Evolutionary conservation across 768 basidiomycete species (phyloP).

Genomic region (Xanthoconium stramineum): DNA sequence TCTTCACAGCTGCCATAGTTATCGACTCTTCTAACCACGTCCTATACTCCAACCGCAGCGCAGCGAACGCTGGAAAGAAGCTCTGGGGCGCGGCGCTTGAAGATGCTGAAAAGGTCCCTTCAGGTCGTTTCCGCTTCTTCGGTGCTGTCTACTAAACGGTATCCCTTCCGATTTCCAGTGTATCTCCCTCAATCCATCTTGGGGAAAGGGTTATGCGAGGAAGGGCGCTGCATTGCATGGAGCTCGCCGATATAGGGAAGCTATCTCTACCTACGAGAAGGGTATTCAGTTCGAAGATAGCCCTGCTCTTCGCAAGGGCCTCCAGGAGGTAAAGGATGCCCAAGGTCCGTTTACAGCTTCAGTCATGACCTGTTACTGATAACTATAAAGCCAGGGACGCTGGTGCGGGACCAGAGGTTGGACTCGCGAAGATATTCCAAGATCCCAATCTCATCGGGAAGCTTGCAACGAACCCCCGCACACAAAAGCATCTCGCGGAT

Average conservation of each 20-base stretch:
- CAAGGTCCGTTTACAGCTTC: slow-evolving; percentile 48
- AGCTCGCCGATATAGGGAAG: slow-evolving; percentile 71
- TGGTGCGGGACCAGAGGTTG: slow-evolving; percentile 44
- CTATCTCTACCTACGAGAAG: slow-evolving; percentile 76
- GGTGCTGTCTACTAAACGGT: slow-evolving; percentile 1
- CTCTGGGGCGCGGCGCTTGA: slow-evolving; percentile 71
- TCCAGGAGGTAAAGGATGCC: slow-evolving; percentile 85
- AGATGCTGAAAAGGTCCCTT: slow-evolving; percentile 82
- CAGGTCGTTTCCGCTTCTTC: not conserved
- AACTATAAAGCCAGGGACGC: slow-evolving; percentile 33
- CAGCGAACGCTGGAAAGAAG: slow-evolving; percentile 83
- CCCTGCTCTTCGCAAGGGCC: slow-evolving; percentile 78
- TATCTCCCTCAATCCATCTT: slow-evolving; percentile 71
- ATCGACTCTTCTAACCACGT: slow-evolving; percentile 85
- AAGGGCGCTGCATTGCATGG: slow-evolving; percentile 95
- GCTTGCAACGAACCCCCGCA: slow-evolving; percentile 84
- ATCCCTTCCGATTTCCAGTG: slow-evolving; percentile 46
- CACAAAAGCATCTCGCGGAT: slow-evolving; percentile 79
- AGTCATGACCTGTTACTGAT: slow-evolving; percentile 1
- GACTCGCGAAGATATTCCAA: slow-evolving; percentile 72
- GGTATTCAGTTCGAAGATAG: slow-evolving; percentile 83
- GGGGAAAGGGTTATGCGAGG: slow-evolving; percentile 88
- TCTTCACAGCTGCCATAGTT: slow-evolving; percentile 79
- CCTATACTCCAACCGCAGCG: slow-evolving; percentile 89
- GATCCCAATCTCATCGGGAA: slow-evolving; percentile 84